Percentiles rank a stretch among this genome's conserved stretches.
phyloP scores from a whole-genome alignment of 345 rosid genomes.

The Lepidium africanum region DNA sequence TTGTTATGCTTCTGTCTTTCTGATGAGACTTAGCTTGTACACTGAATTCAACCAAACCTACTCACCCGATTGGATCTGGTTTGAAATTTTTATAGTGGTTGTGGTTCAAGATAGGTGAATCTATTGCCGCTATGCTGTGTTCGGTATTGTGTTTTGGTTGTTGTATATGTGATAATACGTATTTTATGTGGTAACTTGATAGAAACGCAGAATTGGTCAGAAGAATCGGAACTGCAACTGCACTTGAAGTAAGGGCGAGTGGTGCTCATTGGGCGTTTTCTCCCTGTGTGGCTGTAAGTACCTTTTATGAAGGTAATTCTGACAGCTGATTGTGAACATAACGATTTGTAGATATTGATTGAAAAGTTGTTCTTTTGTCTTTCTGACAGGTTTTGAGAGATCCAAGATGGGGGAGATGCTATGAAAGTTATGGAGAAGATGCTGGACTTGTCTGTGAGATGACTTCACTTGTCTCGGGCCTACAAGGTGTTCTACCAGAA shows the following conservation, averaged over 20 bases:
- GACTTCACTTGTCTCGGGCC: conserved; percentile 55
- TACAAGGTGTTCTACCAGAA: conserved; percentile 74
- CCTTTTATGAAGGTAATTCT: not conserved
- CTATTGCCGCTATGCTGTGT: not conserved
- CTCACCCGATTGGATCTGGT: not conserved
- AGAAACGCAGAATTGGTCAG: conserved; percentile 70
- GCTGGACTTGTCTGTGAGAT: conserved; percentile 56
- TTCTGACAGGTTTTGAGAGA: conserved; percentile 53
- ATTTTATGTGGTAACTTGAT: not conserved
- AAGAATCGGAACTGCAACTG: conserved; percentile 75
- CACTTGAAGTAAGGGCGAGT: conserved; percentile 87
- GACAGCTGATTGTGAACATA: not conserved
- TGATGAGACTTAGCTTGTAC: not conserved
- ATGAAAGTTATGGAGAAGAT: conserved; percentile 83
- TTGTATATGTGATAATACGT: not conserved
- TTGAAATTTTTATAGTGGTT: not conserved
- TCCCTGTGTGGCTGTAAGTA: conserved; percentile 82
- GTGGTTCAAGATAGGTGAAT: not conserved
- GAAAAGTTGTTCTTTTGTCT: not conserved
- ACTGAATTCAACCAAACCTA: not conserved
- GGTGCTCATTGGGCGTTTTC: conserved; percentile 83
- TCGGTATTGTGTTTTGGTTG: not conserved
- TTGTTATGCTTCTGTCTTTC: not conserved
- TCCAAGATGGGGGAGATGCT: conserved; percentile 86
- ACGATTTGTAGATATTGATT: not conserved